Base-by-base conservation (phyloP, 73 alveolate genomes). In the Symbiodinium natans region DNA sequence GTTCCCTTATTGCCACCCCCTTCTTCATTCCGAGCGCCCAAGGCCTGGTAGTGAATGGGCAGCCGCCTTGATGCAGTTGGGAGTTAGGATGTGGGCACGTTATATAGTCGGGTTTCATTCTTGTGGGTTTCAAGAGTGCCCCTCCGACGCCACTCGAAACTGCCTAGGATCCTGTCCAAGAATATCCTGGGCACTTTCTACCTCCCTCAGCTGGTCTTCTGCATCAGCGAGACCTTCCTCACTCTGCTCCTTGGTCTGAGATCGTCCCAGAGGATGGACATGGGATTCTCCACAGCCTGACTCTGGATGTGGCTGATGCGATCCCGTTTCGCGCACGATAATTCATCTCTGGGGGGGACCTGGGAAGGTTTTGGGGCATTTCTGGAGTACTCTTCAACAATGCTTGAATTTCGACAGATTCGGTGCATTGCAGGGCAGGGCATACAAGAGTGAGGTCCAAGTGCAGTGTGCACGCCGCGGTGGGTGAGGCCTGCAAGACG, bases 401-500 rank as follows among this genome's bases (percentile, higher is more conserved):
- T 56, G 27, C 27, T 29, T 56, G 75, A 56, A n/a, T n/a, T n/a
- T n/a, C n/a, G n/a, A n/a, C n/a, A n/a, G n/a, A n/a, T n/a, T n/a
- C n/a, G n/a, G n/a, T n/a, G n/a, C n/a, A n/a, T n/a, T n/a, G n/a
- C n/a, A n/a, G n/a, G n/a, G n/a, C n/a, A n/a, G n/a, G n/a, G n/a
- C n/a, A n/a, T n/a, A n/a, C n/a, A n/a, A 29, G 4, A 25, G 82
- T 68, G 6, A 88, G 95, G 95, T 90, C 97, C 97, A 90, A 90
- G 97, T 71, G 97, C 97, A 90, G 97, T 41, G 97, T 90, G 38
- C 97, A 90, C 48, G 97, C 97, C 0, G 97, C 97, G 6, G 97
- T 90, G 97, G 97, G 97, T 46, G 97, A 90, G 82, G 97, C 97
- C 43, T 90, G 97, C 97, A 90, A 90, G 88, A 90, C 97, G 95